phyloP scores from a whole-genome alignment of 306 rosid genomes.

The Pachyrhizus erosus region DNA sequence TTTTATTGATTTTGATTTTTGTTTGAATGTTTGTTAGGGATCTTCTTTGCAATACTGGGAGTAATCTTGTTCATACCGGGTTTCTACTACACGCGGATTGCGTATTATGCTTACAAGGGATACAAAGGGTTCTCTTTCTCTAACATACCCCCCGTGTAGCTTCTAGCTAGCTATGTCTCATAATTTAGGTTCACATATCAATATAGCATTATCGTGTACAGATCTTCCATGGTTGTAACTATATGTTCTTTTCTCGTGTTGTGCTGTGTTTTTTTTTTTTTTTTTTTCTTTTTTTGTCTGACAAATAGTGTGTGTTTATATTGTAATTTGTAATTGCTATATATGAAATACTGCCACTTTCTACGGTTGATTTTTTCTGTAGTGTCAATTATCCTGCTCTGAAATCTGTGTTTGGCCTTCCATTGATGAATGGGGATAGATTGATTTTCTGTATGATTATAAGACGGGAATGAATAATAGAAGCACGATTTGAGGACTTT shows the following conservation, averaged over 20 bases:
- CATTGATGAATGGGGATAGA: not conserved
- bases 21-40: constrained; percentile 57
- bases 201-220: constrained; percentile 43
- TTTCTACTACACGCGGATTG: constrained; percentile 95
- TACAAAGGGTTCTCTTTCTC: constrained; percentile 97
- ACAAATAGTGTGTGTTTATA: constrained; percentile 21
- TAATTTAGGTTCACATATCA: constrained; percentile 10
- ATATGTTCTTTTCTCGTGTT: not conserved
- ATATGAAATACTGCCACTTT: constrained; percentile 24
- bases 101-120: constrained; percentile 96
- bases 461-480: not conserved
- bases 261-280: no score
- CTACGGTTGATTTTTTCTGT: not conserved
- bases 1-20: constrained; percentile 25
- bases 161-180: not conserved
- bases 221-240: constrained; percentile 37
- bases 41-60: constrained; percentile 92
- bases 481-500: constrained; percentile 18
- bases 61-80: constrained; percentile 91
- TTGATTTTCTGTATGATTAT: constrained; percentile 11
- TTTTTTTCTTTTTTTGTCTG: not conserved
- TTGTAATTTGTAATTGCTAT: constrained; percentile 40
- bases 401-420: not conserved
- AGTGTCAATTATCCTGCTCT: constrained; percentile 1
- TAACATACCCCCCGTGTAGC: constrained; percentile 89